Base-by-base conservation (phyloP, 1,284 basidiomycete genomes). In the Sphaerobolus stellatus region DNA sequence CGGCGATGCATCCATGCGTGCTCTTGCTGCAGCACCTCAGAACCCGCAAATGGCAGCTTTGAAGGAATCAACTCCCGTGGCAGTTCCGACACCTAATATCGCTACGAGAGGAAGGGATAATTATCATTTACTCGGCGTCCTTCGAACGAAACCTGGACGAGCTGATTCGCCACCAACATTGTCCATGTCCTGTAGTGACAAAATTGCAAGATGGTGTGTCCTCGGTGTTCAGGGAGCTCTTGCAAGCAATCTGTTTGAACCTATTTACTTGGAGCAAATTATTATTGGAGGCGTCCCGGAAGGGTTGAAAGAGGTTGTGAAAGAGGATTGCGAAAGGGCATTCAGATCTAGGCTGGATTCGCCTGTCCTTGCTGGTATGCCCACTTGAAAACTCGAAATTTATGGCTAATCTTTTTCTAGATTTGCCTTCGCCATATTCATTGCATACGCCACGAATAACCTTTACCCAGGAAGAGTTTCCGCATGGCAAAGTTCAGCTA, bases 141-240 rank as follows among this genome's bases (percentile, higher is more conserved):
- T 96, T 38, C 84, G 94, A 27, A 95, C 94, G 1, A 97, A 96
- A 66, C 94, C 94, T 1, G 93, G 90, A 8, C 83, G 94, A 51
- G 84, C 89, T 0, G 94, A 96, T 66, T 87, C 90, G 0, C 85
- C 85, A 0, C 83, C 86, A 0, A 91, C 93, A 1, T 69, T 80
- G 1, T 92, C 81, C 60, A 90, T 95, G 83, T 90, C 90, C 0
- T 96, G 94, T 69, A 92, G 88, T 60, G 94, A 97, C 70, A 97
- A 97, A 71, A 86, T 97, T 41, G 90, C 91, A 0, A 70, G 78
- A 1, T 97, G 92, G 91, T 81, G 75, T 58, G 81, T 87, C 0
- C 70, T 92, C 2, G 94, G 94, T 0, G 74, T 94, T n/a, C 92
- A 94, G 66, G 94, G 94, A 3, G 86, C 87, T 0, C 70, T 95